Percentiles rank a stretch among this genome's conserved stretches.
phyloP scores from a whole-genome alignment of 768 basidiomycete genomes.

The Mycena polygramma region DNA sequence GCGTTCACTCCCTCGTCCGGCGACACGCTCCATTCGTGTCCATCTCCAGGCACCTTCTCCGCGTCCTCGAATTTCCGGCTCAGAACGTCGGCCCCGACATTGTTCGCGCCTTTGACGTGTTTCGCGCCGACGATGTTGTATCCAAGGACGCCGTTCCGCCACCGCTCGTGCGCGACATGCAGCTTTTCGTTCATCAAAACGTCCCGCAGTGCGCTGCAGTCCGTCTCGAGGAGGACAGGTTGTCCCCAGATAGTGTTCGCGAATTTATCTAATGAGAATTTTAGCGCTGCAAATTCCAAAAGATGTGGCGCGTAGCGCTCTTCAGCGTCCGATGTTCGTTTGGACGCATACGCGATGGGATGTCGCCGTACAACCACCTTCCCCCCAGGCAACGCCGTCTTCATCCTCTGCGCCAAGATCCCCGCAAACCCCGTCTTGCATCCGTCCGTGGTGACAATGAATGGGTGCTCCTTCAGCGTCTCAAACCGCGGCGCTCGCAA shows the following conservation, averaged over 20 bases:
- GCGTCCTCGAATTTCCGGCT: slow-evolving; percentile 34
- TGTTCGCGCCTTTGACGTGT: slow-evolving; percentile 39
- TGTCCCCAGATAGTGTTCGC: slow-evolving; percentile 41
- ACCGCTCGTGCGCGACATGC: slow-evolving; percentile 40
- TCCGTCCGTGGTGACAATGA: slow-evolving; percentile 45
- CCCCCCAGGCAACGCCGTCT: slow-evolving; percentile 31
- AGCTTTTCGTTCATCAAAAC: slow-evolving; percentile 39
- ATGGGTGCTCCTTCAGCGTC: slow-evolving; percentile 41
- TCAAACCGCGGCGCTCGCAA: slow-evolving; percentile 40
- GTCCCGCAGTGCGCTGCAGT: slow-evolving; percentile 40
- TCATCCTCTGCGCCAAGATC: slow-evolving; percentile 41
- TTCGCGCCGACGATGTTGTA: slow-evolving; percentile 38
- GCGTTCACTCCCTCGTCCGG: slow-evolving; percentile 41
- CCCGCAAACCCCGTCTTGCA: slow-evolving; percentile 45
- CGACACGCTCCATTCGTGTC: slow-evolving; percentile 37
- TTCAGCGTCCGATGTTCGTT: slow-evolving; percentile 47
- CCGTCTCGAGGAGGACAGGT: slow-evolving; percentile 36
- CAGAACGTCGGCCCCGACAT: slow-evolving; percentile 40
- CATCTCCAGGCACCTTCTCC: slow-evolving; percentile 15
- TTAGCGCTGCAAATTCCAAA: slow-evolving; percentile 46
- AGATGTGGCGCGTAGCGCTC: slow-evolving; percentile 47
- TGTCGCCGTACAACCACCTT: slow-evolving; percentile 33
- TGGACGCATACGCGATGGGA: slow-evolving; percentile 51
- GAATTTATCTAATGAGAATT: slow-evolving; percentile 36
- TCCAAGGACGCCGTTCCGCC: slow-evolving; percentile 43